These are phyloP conservation scores for Daldinia vernicosa DNA, from an alignment of 495 filamentous ascomycete genomes.

Conservation along the genomic window DNA sequence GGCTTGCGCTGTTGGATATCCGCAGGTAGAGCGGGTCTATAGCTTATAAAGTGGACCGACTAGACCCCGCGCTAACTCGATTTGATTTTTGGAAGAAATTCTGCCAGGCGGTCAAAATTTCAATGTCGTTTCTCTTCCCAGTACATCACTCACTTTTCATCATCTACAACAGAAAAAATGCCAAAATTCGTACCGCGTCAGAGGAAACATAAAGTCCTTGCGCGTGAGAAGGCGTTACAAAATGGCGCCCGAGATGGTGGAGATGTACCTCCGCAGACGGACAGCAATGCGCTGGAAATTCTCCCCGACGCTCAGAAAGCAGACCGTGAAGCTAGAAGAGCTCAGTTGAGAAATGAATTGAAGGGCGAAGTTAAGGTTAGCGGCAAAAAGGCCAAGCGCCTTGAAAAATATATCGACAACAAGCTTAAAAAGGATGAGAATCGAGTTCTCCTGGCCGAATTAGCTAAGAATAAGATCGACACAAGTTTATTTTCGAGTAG, in stretches of 20 bases:
- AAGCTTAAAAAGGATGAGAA: slow-evolving; percentile 97
- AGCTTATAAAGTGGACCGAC: neutral
- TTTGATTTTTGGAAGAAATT: slow-evolving; percentile 42
- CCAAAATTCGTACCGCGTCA: slow-evolving; percentile 79
- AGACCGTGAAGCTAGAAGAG: slow-evolving; percentile 74
- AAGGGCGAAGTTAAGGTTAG: slow-evolving; percentile 80
- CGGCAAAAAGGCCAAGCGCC: slow-evolving; percentile 89
- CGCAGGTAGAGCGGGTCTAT: neutral
- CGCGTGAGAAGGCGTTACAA: slow-evolving; percentile 62
- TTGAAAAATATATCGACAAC: slow-evolving; percentile 97
- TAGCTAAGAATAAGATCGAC: slow-evolving; percentile 80
- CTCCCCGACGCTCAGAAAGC: slow-evolving; percentile 67
- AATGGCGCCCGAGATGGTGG: slow-evolving; percentile 46
- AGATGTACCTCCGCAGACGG: slow-evolving; percentile 46
- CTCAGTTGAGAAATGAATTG: slow-evolving; percentile 64
- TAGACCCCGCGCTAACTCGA: slow-evolving; percentile 41
- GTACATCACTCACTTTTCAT: slow-evolving; percentile 11
- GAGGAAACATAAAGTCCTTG: slow-evolving; percentile 77
- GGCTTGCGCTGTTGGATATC: neutral
- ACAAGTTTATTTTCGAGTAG: slow-evolving; percentile 80
- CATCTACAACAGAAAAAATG: slow-evolving; percentile 59
- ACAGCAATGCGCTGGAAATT: slow-evolving; percentile 78
- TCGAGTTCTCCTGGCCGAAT: slow-evolving; percentile 79
- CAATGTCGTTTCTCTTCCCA: slow-evolving; percentile 23
- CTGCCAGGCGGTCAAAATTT: slow-evolving; percentile 62